Evolutionary conservation across 345 rosid genomes (phyloP), one percentile per base, ranked within the genome.

Genomic region (Brassica juncea): DNA sequence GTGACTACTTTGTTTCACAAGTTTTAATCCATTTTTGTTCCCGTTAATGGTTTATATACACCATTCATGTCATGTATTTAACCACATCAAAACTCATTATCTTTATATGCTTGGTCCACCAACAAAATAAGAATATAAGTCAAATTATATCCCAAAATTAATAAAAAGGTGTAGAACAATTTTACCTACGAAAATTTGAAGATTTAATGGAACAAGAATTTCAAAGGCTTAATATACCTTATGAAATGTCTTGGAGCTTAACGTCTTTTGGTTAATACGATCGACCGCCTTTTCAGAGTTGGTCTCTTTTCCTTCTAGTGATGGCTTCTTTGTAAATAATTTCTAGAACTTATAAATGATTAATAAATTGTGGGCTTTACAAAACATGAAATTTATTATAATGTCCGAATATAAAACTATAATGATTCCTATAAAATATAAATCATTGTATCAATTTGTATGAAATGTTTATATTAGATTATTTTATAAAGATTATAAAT

Each of bases 221-320:
- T 61, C 74, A 66, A n/a, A 35, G 60, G 35, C 25, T 42, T 25
- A 66, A 54, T 4, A 58, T 58, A 62, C 4, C 74, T 68, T 47
- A 68, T 23, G 75, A 68, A 68, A 37, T 61, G 62, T 66, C 61
- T 66, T 78, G n/a, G 19, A 74, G 60, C 60, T 80, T 68, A 12
- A 25, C n/a, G n/a, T 74, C 75, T 68, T 76, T 68, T 34, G 70
- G 66, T 23, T 23, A 23, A 23, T 23, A 23, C 25, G 25, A 23
- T 23, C 25, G 25, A 23, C 25, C 25, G 25, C 25, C 25, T 23
- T 23, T 74, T 82, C 80, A 42, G 79, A 47, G 57, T 82, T 77
- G 1, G 82, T 81, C 69, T 52, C 80, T 71, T 80, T 85, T 42
- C 35, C 84, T 78, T 86, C 90, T 2, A 73, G 35, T 6, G 89